Evolutionary conservation across 176 grass and related monocot genomes (phyloP).

Genomic region (Olyra latifolia): DNA sequence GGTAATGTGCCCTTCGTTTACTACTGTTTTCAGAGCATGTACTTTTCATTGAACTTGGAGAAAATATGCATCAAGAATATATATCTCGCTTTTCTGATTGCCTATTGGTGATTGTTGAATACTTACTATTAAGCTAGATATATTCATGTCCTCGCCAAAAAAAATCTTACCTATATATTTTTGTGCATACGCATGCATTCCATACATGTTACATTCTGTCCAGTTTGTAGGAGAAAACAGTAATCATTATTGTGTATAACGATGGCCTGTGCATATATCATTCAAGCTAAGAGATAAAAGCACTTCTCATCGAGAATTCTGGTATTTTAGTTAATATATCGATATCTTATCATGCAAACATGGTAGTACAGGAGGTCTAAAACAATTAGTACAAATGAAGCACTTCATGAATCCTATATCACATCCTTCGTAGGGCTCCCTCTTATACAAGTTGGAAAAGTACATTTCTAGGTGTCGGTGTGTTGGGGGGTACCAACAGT

Average conservation of each 20-base stretch:
- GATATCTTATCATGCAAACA: background rate
- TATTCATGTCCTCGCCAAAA: too few relatives aligned
- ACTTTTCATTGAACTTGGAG: background rate
- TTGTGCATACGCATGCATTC: background rate
- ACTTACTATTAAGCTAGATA: background rate
- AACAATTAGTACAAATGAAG: background rate
- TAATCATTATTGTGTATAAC: background rate
- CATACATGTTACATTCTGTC: background rate
- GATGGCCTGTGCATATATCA: background rate
- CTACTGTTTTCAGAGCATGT: background rate
- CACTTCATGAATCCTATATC: too few relatives aligned
- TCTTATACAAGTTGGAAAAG: too few relatives aligned
- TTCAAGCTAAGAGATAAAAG: too few relatives aligned
- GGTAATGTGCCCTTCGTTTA: background rate
- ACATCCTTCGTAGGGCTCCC: too few relatives aligned
- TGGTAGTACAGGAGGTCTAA: background rate
- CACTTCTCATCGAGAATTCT: background rate
- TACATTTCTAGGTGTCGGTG: too few relatives aligned
- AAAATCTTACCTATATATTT: too few relatives aligned
- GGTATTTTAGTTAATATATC: background rate
- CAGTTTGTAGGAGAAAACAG: background rate
- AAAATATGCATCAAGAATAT: background rate
- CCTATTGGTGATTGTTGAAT: background rate
- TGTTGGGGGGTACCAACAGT: too few relatives aligned
- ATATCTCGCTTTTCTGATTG: conserved; percentile 11